phyloP scores from a whole-genome alignment of 179 eudicot species.

The Silene coronaria region DNA sequence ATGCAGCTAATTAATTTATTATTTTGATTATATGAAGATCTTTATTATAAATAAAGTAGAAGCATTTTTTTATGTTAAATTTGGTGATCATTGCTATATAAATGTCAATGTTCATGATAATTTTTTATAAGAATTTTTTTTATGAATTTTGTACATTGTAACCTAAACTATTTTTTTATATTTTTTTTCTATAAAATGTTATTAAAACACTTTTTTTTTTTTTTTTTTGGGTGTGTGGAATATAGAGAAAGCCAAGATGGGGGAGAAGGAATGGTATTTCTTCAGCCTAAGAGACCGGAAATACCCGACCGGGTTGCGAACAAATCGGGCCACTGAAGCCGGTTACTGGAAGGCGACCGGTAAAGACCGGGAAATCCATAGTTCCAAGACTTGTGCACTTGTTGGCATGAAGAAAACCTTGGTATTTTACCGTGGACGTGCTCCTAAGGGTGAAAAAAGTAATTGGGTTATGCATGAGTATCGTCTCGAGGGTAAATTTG shows the following conservation, averaged over 20 bases:
- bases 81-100: too few relatives aligned
- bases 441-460: conserved; percentile 85
- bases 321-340: conserved; percentile 84
- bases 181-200: too few relatives aligned
- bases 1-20: too few relatives aligned
- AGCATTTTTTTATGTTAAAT: too few relatives aligned
- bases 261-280: conserved; percentile 97
- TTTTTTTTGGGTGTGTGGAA: not conserved
- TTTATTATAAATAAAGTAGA: too few relatives aligned
- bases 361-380: conserved; percentile 81
- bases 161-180: too few relatives aligned
- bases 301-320: conserved; percentile 89
- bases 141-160: too few relatives aligned
- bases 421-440: conserved; percentile 86
- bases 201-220: not conserved
- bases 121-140: too few relatives aligned
- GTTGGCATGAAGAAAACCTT: conserved; percentile 98
- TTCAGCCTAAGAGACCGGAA: conserved; percentile 83
- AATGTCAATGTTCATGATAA: too few relatives aligned
- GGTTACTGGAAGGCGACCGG: conserved; percentile 99
- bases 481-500: conserved; percentile 86
- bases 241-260: conserved; percentile 83
- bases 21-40: too few relatives aligned
- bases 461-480: conserved; percentile 99
- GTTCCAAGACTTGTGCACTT: conserved; percentile 62